Evolutionary conservation across 1,139 yeast genomes (phyloP).

Genomic region (Arxiozyma bovina): DNA sequence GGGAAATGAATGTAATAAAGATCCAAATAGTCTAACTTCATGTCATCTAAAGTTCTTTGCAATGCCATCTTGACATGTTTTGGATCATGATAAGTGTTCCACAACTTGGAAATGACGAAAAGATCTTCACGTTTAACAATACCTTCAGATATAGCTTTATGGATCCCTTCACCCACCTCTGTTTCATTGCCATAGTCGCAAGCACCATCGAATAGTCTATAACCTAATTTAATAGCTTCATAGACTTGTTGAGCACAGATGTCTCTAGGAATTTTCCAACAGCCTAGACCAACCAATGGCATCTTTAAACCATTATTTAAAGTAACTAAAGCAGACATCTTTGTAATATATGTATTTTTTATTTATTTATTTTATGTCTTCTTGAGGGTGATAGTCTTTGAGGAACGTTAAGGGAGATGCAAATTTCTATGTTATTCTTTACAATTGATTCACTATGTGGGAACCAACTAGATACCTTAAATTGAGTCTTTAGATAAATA

Average conservation of each 20-base stretch:
- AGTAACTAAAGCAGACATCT: slow-evolving; percentile 32
- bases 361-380: no score
- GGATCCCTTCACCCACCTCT: slow-evolving; percentile 64
- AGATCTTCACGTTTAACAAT: slow-evolving; percentile 63
- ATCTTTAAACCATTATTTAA: slow-evolving; percentile 52
- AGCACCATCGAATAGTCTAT: slow-evolving; percentile 71
- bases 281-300: slow-evolving; percentile 60
- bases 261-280: slow-evolving; percentile 55
- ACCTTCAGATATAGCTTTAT: slow-evolving; percentile 56
- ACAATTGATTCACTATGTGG: no score
- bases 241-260: slow-evolving; percentile 53
- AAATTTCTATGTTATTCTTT: no score
- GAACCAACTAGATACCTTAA: no score
- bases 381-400: no score
- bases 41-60: slow-evolving; percentile 53
- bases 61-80: slow-evolving; percentile 45
- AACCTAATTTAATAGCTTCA: slow-evolving; percentile 62
- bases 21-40: slow-evolving; percentile 62
- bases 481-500: no score
- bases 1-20: slow-evolving; percentile 76
- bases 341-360: not conserved
- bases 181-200: slow-evolving; percentile 70
- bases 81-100: slow-evolving; percentile 69
- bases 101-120: slow-evolving; percentile 67
- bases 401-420: no score